Percentiles rank a stretch among this genome's conserved stretches.
Evolutionary conservation across 2,329 filamentous ascomycete genomes (phyloP).

Genomic region (Penicillium sumatraense): DNA sequence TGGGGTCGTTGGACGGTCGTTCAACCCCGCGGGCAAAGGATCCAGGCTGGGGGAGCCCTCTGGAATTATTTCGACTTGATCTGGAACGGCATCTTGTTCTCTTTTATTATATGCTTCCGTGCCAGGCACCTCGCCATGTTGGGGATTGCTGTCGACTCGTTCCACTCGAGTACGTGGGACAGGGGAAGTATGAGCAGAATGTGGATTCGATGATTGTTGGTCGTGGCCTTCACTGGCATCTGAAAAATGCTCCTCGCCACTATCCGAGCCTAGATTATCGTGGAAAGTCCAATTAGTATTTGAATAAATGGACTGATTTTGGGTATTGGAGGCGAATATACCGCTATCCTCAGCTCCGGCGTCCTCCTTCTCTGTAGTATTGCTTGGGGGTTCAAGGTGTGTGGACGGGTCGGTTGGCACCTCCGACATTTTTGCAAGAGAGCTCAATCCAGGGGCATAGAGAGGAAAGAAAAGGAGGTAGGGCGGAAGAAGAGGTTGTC

Average conservation of each 20-base stretch:
- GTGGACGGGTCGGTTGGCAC: constrained; percentile 42
- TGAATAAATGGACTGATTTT: not conserved
- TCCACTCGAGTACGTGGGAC: constrained; percentile 67
- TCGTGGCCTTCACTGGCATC: constrained; percentile 64
- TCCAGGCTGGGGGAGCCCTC: constrained; percentile 48
- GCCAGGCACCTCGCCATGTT: constrained; percentile 66
- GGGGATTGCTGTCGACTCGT: constrained; percentile 62
- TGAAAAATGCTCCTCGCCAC: constrained; percentile 66
- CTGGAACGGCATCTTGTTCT: constrained; percentile 64
- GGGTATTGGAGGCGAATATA: constrained; percentile 35
- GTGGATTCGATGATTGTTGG: constrained; percentile 36
- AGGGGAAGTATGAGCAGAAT: constrained; percentile 54
- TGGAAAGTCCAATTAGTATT: not conserved
- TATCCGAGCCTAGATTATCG: constrained; percentile 51
- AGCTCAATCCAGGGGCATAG: constrained; percentile 29
- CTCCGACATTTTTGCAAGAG: constrained; percentile 41
- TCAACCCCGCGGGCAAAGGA: constrained; percentile 45
- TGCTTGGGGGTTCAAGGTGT: constrained; percentile 58
- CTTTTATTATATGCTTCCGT: constrained; percentile 64
- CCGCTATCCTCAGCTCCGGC: constrained; percentile 61
- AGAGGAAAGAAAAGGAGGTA: constrained; percentile 14
- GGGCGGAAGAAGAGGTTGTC: constrained; percentile 5
- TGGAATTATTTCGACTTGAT: constrained; percentile 64
- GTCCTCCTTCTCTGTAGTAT: constrained; percentile 61
- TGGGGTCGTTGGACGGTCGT: constrained; percentile 54